Percentiles rank a stretch among this genome's conserved stretches.
Evolutionary conservation across 352 stramenopile genomes (phyloP).

Genomic region (Phytophthora tubulina): DNA sequence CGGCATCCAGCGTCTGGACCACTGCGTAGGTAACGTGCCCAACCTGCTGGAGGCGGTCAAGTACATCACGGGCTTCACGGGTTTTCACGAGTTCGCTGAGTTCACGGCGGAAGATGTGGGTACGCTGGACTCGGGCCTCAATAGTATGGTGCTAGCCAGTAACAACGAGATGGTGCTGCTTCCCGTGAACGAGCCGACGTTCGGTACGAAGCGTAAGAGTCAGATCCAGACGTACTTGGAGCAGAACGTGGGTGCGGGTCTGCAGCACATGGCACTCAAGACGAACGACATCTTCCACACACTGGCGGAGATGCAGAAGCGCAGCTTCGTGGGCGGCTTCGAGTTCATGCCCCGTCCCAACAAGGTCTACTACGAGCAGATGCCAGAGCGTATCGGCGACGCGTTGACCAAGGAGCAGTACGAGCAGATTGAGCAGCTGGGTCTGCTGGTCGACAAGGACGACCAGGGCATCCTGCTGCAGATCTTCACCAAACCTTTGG

Average conservation of each 20-base stretch:
- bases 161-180: constrained; percentile 95
- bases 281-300: constrained; percentile 97
- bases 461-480: constrained; percentile 94
- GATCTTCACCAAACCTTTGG: constrained; percentile 93
- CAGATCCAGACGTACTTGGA: constrained; percentile 97
- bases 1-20: constrained; percentile 89
- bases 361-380: constrained; percentile 92
- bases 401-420: constrained; percentile 89
- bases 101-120: constrained; percentile 96
- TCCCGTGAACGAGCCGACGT: constrained; percentile 96
- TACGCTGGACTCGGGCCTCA: constrained; percentile 95
- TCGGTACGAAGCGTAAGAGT: constrained; percentile 93
- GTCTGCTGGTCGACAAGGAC: constrained; percentile 95
- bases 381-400: constrained; percentile 84
- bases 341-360: constrained; percentile 90
- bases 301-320: constrained; percentile 85
- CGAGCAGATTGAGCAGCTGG: constrained; percentile 92
- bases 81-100: constrained; percentile 95
- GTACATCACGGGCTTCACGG: constrained; percentile 84
- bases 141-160: constrained; percentile 95
- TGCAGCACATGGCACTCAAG: constrained; percentile 98
- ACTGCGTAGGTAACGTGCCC: constrained; percentile 92
- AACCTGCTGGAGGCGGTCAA: constrained; percentile 88
- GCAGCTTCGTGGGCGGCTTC: constrained; percentile 77
- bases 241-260: constrained; percentile 94